A percentile compares a stretch with the other conserved stretches of the same genome.
These are phyloP conservation scores for Penicillium tannophilum DNA, from an alignment of 495 filamentous ascomycete genomes.

Conservation along the genomic window DNA sequence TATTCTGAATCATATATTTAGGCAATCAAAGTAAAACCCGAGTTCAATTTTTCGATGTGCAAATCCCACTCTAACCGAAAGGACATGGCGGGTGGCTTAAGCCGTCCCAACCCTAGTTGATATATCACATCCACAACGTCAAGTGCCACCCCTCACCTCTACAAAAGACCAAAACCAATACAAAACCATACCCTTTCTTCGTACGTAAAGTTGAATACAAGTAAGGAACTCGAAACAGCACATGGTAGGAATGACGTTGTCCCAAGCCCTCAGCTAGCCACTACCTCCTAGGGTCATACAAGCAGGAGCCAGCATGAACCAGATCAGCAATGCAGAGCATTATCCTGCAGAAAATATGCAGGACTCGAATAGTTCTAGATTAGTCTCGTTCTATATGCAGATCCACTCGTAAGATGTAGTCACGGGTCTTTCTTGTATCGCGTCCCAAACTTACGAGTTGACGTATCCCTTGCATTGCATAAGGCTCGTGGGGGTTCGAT, in stretches of 20 bases:
- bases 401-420: neutral
- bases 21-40: no score
- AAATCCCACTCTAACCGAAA: neutral
- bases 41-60: neutral
- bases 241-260: neutral
- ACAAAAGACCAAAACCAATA: neutral
- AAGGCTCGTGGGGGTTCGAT: neutral
- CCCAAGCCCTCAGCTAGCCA: constrained; percentile 1
- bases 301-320: constrained; percentile 12
- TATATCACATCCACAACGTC: constrained; percentile 5
- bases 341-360: constrained; percentile 4
- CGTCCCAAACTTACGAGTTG: neutral
- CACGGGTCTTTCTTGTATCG: no score
- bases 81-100: neutral
- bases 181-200: neutral
- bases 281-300: neutral
- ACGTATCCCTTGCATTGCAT: constrained; percentile 17
- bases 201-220: neutral
- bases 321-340: constrained; percentile 8
- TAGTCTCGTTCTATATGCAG: neutral
- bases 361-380: constrained; percentile 2
- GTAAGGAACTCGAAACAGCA: no score
- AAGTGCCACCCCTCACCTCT: neutral
- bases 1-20: no score
- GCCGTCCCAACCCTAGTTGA: neutral